Base-by-base conservation (phyloP, 768 basidiomycete genomes). In the Kwoniella newhampshirensis region DNA sequence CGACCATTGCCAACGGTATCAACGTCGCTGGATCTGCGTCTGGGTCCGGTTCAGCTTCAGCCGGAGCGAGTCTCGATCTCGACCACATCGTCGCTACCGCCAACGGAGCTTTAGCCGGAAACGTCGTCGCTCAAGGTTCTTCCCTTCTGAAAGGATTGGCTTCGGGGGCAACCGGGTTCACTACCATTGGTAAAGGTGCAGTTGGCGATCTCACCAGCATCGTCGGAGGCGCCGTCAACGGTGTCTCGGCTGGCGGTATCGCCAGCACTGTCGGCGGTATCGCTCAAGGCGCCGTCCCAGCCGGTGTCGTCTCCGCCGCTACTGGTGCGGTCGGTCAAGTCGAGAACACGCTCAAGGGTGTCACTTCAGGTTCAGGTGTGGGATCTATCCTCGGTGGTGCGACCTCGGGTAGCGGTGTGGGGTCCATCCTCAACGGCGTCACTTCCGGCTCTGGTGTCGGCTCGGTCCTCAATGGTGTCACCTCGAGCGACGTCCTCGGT, bases 221-320 rank as follows among this genome's bases (percentile, higher is more conserved):
- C 25, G 27, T 54, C 20, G 52, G 52, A 17, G 35, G 25, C 25
- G 36, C 46, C 23, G 30, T 21, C 7, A 46, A 46, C 32, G 44
- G 27, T 20, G 43, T 32, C 11, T 54, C 53, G 2, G 30, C 15
- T 17, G 30, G 21, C 15, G 17, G n/a, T 7, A 8, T 42, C 7
- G 40, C 8, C 21, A 42, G 17, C 40, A n/a, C 21, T 23, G 40
- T n/a, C 17, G 18, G 21, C 40, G 40, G 40, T 5, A 23, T 42
- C 40, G 21, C 17, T 6, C 6, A 7, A n/a, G 40, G 40, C 17
- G 17, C 40, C 8, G 21, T 18, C 21, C 40, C 21, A n/a, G n/a
- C 40, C 40, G 40, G 6, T 42, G 40, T 42, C 40, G 40, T n/a
- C 40, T 8, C 6, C 40, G 18, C 21, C 40, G 40, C 21, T n/a